Evolutionary conservation across 148 eudicot genomes (phyloP).

Genomic region (Gaultheria prostrata): DNA sequence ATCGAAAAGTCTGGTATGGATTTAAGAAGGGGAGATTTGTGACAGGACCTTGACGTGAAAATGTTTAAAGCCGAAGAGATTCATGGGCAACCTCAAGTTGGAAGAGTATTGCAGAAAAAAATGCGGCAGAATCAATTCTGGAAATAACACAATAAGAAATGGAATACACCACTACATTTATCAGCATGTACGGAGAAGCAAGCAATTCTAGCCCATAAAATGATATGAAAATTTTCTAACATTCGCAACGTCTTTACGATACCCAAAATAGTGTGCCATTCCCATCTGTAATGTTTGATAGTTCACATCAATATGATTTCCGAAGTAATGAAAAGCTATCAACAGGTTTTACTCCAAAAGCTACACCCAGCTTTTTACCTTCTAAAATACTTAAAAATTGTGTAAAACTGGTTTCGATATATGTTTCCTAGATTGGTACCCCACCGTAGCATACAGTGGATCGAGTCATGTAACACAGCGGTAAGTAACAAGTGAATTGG

Average conservation of each 20-base stretch:
- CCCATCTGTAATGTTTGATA: neutral
- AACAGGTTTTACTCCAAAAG: neutral
- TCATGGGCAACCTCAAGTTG: too few relatives aligned
- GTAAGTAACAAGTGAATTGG: constrained; percentile 42
- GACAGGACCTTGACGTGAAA: too few relatives aligned
- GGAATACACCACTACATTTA: too few relatives aligned
- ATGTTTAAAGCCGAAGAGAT: too few relatives aligned
- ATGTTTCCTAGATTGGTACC: neutral
- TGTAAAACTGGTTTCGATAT: neutral
- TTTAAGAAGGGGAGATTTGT: too few relatives aligned
- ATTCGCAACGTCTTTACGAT: too few relatives aligned
- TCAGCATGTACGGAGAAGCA: too few relatives aligned
- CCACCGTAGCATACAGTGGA: neutral
- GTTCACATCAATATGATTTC: neutral
- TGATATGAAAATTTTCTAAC: neutral
- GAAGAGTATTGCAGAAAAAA: too few relatives aligned
- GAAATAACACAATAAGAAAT: too few relatives aligned
- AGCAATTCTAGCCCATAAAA: neutral
- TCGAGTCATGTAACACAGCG: constrained; percentile 31
- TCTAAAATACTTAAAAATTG: neutral
- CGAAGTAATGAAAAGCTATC: neutral
- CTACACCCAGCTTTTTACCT: neutral
- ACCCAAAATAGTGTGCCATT: neutral
- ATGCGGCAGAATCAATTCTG: too few relatives aligned
- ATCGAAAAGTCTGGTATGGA: too few relatives aligned